A percentile compares a stretch with the other conserved stretches of the same genome.
These are phyloP conservation scores for Anthracocystis setariae DNA, from an alignment of 1,284 basidiomycete species.

Conservation along the genomic window DNA sequence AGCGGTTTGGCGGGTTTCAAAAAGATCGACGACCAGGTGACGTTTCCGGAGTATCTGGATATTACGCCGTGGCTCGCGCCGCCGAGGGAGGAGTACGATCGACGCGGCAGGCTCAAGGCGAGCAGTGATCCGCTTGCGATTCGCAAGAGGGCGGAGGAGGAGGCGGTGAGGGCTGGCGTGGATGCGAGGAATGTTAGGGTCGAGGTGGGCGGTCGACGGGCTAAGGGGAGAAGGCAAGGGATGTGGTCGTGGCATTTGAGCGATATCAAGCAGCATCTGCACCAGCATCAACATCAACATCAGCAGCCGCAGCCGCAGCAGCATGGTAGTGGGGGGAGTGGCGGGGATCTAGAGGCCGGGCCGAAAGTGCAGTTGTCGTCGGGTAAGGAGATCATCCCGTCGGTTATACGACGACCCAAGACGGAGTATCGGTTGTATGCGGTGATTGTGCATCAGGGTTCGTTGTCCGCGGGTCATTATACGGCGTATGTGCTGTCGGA, in stretches of 20 bases:
- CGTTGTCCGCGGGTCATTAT: conserved; percentile 58
- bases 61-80: conserved; percentile 86
- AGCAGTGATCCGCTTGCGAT: conserved; percentile 63
- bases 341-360: conserved; percentile 36
- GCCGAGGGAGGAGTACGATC: conserved; percentile 75
- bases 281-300: too few relatives aligned
- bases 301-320: background rate
- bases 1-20: conserved; percentile 72
- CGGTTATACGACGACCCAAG: conserved; percentile 31
- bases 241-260: conserved; percentile 49
- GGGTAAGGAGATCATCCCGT: conserved; percentile 37
- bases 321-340: conserved; percentile 2
- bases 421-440: conserved; percentile 70
- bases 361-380: conserved; percentile 30
- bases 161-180: conserved; percentile 62
- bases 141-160: conserved; percentile 54
- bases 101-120: conserved; percentile 69
- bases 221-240: conserved; percentile 31
- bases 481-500: conserved; percentile 60
- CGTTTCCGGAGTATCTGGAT: conserved; percentile 87
- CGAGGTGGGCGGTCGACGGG: conserved; percentile 23
- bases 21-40: conserved; percentile 84
- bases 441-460: conserved; percentile 79
- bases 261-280: conserved; percentile 12
- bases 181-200: conserved; percentile 68